These are phyloP conservation scores for Umbelopsis vinacea DNA, from an alignment of 192 early-diverging fungal species.

Conservation along the genomic window DNA sequence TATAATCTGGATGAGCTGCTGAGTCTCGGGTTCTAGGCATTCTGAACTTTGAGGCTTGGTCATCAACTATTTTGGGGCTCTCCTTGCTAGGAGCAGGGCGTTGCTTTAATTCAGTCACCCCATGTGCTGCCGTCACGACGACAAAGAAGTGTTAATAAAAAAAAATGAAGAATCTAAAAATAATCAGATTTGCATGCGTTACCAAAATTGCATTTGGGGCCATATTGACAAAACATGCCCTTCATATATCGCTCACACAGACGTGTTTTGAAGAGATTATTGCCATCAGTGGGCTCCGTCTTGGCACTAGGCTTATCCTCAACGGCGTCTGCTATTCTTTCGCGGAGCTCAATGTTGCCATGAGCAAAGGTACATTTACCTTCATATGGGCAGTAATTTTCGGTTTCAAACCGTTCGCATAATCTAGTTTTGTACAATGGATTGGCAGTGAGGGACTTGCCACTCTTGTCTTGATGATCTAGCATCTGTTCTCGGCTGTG, in stretches of 20 bases:
- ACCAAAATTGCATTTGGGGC: constrained; percentile 86
- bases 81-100: constrained; percentile 22
- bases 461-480: constrained; percentile 33
- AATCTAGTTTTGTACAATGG: constrained; percentile 88
- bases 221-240: constrained; percentile 80
- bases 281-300: constrained; percentile 42
- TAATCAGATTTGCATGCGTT: constrained; percentile 32
- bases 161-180: too few species aligned
- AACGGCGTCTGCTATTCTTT: constrained; percentile 42
- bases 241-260: constrained; percentile 83
- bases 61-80: not conserved
- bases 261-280: constrained; percentile 82
- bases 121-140: constrained; percentile 29
- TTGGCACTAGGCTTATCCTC: constrained; percentile 20
- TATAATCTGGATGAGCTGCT: not conserved
- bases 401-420: constrained; percentile 82
- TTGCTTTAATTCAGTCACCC: constrained; percentile 31
- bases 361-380: constrained; percentile 78
- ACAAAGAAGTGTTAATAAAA: not conserved
- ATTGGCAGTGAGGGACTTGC: constrained; percentile 56
- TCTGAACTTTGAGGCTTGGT: not conserved
- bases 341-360: constrained; percentile 67
- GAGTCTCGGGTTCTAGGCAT: not conserved
- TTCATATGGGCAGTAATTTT: constrained; percentile 76
- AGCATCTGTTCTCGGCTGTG: constrained; percentile 25